Percentiles rank a stretch among this genome's conserved stretches.
phyloP scores from a whole-genome alignment of 306 rosid species.

The Astragalus membranaceus region DNA sequence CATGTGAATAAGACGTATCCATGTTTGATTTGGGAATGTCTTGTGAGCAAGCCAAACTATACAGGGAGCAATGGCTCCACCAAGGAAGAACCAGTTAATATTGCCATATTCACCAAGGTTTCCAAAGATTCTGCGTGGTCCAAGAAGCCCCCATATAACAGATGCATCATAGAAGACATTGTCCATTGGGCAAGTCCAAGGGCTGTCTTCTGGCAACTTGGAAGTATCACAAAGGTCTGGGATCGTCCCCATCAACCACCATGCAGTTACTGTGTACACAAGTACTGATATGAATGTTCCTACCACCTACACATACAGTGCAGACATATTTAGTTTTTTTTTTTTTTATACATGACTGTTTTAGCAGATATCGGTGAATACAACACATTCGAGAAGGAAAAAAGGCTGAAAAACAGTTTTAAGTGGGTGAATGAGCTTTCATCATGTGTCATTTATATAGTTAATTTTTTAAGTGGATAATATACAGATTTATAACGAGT shows the following conservation, averaged over 20 bases:
- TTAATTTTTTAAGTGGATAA: no score
- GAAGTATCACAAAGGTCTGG: slow-evolving; percentile 65
- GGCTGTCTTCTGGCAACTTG: slow-evolving; percentile 41
- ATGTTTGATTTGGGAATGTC: slow-evolving; percentile 46
- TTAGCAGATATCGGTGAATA: no score
- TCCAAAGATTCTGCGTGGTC: slow-evolving; percentile 82
- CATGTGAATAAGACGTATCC: slow-evolving; percentile 59
- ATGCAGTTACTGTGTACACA: slow-evolving; percentile 54
- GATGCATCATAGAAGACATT: slow-evolving; percentile 72
- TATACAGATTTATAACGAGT: background rate
- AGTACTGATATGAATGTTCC: slow-evolving; percentile 59
- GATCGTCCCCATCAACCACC: slow-evolving; percentile 73
- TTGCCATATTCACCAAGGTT: slow-evolving; percentile 61
- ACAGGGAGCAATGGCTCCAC: slow-evolving; percentile 63
- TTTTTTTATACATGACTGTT: background rate
- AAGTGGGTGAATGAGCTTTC: no score
- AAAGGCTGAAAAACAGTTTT: no score
- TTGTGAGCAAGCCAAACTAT: slow-evolving; percentile 66
- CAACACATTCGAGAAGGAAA: no score
- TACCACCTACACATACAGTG: slow-evolving; percentile 44
- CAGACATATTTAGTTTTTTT: background rate
- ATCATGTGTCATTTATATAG: no score
- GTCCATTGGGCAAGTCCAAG: slow-evolving; percentile 80
- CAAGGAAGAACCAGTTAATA: slow-evolving; percentile 66
- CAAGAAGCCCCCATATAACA: slow-evolving; percentile 85